Evolutionary conservation across 441 rosid species (phyloP), one percentile per base, ranked within the genome.

Genomic region (Gossypium laxum): DNA sequence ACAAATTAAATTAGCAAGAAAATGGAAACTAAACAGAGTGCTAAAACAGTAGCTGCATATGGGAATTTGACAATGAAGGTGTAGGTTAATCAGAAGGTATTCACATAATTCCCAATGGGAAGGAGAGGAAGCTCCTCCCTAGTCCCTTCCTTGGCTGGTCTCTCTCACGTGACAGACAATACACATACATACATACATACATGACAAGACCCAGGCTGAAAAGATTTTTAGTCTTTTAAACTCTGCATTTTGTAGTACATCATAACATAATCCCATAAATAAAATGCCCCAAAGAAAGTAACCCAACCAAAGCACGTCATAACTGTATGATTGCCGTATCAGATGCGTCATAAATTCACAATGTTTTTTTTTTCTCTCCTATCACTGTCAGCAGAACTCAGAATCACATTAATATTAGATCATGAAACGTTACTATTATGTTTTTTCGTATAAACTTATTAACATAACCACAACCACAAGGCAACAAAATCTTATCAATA

Each of bases 291-390:
- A 24, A 22, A 12, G 4, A 24, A 3, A 4, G 65, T 21, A 30
- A 60, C 57, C 75, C 58, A 77, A 73, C 61, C 30, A 58, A 38
- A 76, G 66, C 82, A 79, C 79, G 76, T 72, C 75, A 72, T 68
- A 21, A 24, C 26, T 51, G 81, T 79, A 77, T 73, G 71, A 62
- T 63, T 54, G 74, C 77, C 72, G 78, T 74, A 73, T 61, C 57
- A 67, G 7, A 51, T 55, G 72, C 77, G 79, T 72, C 80, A 68
- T 69, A 28, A 69, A 54, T 19, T 54, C 58, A 54, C 26, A 0
- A 54, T 8, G 18, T 8, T 8, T 54, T 24, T 26, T 26, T 12
- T 12, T 4, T 3, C 32, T 4, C 62, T 57, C 14, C n/a, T 56
- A 1, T 24, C 18, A 21, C 17, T 24, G 67, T 15, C 67, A 57